A percentile compares a stretch with the other conserved stretches of the same genome.
These are phyloP conservation scores for Tardiomyces blankii DNA, from an alignment of 1,139 yeast genomes.

Conservation along the genomic window DNA sequence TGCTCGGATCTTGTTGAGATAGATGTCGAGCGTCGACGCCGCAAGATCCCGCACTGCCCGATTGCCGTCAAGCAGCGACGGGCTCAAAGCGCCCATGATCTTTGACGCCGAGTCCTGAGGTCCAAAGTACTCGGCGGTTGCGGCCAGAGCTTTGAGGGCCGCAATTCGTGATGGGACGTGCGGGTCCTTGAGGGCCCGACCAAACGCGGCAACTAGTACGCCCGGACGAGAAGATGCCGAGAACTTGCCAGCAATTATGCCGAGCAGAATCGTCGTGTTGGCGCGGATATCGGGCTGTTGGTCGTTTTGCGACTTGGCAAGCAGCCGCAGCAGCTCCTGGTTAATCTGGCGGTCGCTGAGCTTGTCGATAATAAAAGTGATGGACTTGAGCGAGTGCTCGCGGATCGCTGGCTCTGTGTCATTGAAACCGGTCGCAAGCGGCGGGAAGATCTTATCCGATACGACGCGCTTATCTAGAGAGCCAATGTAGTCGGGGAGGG, in stretches of 20 bases:
- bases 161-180: conserved; percentile 68
- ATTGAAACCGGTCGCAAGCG: conserved; percentile 64
- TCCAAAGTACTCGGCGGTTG: conserved; percentile 53
- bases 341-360: conserved; percentile 72
- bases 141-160: conserved; percentile 64
- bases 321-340: conserved; percentile 66
- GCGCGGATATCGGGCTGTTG: conserved; percentile 75
- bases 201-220: conserved; percentile 78
- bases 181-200: conserved; percentile 73
- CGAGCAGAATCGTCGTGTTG: conserved; percentile 68
- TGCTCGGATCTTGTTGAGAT: conserved; percentile 42
- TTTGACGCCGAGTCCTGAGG: conserved; percentile 72
- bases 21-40: conserved; percentile 49
- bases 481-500: conserved; percentile 45
- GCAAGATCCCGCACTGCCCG: conserved; percentile 66
- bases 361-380: conserved; percentile 51
- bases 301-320: conserved; percentile 86
- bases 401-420: conserved; percentile 77
- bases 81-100: conserved; percentile 78
- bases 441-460: conserved; percentile 58
- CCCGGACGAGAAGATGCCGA: conserved; percentile 33
- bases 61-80: conserved; percentile 67
- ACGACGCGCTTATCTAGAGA: conserved; percentile 49
- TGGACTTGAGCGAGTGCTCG: conserved; percentile 68
- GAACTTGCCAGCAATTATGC: conserved; percentile 56